Conservation (phyloP, 2,329 filamentous ascomycete species). For the Exophiala viscosa region DNA sequence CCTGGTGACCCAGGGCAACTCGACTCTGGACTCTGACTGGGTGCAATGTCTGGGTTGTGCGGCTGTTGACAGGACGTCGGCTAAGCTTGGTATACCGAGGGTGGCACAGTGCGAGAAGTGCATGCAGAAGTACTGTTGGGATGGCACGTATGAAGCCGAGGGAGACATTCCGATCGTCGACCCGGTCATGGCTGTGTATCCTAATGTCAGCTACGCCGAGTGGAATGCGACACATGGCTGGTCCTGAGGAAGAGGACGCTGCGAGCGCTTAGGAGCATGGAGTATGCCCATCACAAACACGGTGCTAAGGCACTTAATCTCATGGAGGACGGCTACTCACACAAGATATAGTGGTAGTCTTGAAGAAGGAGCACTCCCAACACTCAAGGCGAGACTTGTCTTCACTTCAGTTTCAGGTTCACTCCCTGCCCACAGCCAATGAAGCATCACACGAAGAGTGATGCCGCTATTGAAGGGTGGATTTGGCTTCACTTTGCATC, state of each 20-base stretch:
- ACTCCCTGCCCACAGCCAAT: too few species aligned
- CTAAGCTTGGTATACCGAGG: constrained; percentile 20
- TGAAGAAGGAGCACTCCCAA: too few species aligned
- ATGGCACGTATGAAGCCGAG: constrained; percentile 18
- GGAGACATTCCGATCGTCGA: constrained; percentile 2
- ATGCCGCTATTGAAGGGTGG: too few species aligned
- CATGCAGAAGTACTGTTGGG: constrained; percentile 27
- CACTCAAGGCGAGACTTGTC: too few species aligned
- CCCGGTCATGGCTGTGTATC: constrained; percentile 2
- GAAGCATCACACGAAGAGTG: too few species aligned
- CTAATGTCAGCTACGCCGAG: constrained; percentile 6
- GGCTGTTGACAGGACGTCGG: constrained; percentile 26
- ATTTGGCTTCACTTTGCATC: too few species aligned
- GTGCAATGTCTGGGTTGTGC: constrained; percentile 27
- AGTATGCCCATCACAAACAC: neutral
- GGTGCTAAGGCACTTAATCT: neutral
- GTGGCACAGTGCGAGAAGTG: constrained; percentile 25
- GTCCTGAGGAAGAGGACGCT: neutral
- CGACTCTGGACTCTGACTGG: constrained; percentile 24
- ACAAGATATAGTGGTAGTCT: neutral
- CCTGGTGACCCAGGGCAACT: constrained; percentile 26
- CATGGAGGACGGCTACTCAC: neutral
- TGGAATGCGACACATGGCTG: constrained; percentile 9
- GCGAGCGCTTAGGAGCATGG: neutral
- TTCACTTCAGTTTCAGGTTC: too few species aligned